Conservation (phyloP, 164 flowering plant genomes). For the Macadamia tetraphylla region DNA sequence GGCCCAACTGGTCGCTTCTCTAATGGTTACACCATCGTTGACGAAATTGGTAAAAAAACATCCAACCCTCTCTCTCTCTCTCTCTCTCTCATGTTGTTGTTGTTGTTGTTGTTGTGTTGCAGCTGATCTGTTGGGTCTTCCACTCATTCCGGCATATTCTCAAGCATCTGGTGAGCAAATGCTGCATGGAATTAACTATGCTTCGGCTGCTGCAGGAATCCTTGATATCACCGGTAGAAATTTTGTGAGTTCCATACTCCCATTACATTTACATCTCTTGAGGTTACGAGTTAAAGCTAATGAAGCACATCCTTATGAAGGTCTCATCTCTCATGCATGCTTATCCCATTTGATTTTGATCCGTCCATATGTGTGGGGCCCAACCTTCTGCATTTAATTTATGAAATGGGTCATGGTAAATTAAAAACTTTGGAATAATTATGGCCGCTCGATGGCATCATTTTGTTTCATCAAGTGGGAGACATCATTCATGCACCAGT, state of each 20-base stretch:
- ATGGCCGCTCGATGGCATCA: too few species aligned
- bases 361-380: too few species aligned
- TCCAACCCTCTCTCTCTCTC: slow-evolving; percentile 6
- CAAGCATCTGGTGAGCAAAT: slow-evolving; percentile 46
- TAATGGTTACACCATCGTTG: slow-evolving; percentile 86
- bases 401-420: too few species aligned
- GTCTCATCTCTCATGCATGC: too few species aligned
- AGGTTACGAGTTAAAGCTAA: too few species aligned
- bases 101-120: slow-evolving; percentile 13
- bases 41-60: slow-evolving; percentile 44
- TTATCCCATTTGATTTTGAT: too few species aligned
- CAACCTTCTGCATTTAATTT: too few species aligned
- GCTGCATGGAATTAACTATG: slow-evolving; percentile 82
- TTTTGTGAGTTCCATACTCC: slow-evolving; percentile 42
- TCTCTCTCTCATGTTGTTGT: not conserved
- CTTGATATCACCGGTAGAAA: slow-evolving; percentile 84
- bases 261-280: too few species aligned
- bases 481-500: too few species aligned
- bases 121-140: slow-evolving; percentile 65
- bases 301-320: too few species aligned
- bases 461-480: too few species aligned
- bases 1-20: slow-evolving; percentile 92
- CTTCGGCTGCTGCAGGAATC: slow-evolving; percentile 96
- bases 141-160: slow-evolving; percentile 54
- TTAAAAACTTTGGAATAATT: too few species aligned